Base-by-base conservation (phyloP, 2,329 filamentous ascomycete species). In the Aspergillus sergii region DNA sequence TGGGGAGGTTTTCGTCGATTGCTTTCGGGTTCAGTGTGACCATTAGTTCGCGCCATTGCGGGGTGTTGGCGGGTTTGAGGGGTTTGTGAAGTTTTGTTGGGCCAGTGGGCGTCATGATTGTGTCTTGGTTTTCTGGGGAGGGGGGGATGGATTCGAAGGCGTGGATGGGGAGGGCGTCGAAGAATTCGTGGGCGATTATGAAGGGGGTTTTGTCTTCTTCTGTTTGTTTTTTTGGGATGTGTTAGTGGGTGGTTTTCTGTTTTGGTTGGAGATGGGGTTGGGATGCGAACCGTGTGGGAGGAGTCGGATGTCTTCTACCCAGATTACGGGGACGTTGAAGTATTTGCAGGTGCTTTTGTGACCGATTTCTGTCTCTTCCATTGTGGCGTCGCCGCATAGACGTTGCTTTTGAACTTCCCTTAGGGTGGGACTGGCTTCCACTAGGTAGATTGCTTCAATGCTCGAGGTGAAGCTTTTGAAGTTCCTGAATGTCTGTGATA, bases 161-260 rank as follows among this genome's bases (percentile, higher is more conserved):
- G 77, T 99, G 94, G 70, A 99, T 97, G 39, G 95, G 95, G 0
- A 99, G 88, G 2, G 95, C 95, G 71, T 99, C 95, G 80, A 99
- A 99, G 83, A 99, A 98, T 76, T 99, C 95, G 76, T 99, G 95
- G 5, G 95, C 95, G 56, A 98, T 87, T 64, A 99, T 96, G 77
- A 98, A 96, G 0, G 95, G 94, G 26, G 89, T 91, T 74, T 91
- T 91, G 64, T 85, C 84, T 26, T 88, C 79, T 64, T 87, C 88
- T 89, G 30, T 41, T 41, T 9, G 30, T 39, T 19, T 39, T 41
- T 19, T 8, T 14, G 16, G 16, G 39, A 3, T 41, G 3, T 14
- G 21, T 60, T 57, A 26, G 21, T 57, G 28, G 30, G 55, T 32
- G 16, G 2, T 50, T 16, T 12, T 11, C 9, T 26, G 0, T 10